These are phyloP conservation scores for Quercus mongolica DNA, from an alignment of 306 rosid genomes.

Conservation along the genomic window DNA sequence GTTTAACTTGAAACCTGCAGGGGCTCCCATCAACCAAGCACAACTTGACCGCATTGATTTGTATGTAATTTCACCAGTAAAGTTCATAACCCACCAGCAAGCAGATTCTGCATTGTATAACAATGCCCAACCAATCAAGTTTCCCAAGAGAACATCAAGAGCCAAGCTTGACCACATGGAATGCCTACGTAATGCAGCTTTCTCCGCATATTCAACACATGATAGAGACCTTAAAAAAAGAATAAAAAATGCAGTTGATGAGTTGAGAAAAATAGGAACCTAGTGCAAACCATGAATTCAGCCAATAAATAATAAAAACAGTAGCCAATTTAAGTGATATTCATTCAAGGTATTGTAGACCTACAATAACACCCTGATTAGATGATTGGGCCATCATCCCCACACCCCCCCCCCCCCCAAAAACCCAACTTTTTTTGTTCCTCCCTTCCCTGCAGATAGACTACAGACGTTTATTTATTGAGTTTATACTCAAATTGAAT, in stretches of 20 bases:
- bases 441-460: not conserved
- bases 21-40: constrained; percentile 97
- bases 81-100: constrained; percentile 48
- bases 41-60: constrained; percentile 83
- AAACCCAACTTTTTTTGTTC: too few species aligned
- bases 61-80: constrained; percentile 58
- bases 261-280: constrained; percentile 20
- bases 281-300: constrained; percentile 9
- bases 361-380: not conserved
- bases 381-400: too few species aligned
- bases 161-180: constrained; percentile 80
- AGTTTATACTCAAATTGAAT: not conserved
- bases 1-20: constrained; percentile 96
- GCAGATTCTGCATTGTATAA: constrained; percentile 55
- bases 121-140: constrained; percentile 69
- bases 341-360: not conserved
- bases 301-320: constrained; percentile 12
- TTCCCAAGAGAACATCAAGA: constrained; percentile 76
- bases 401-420: too few species aligned
- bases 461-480: too few species aligned
- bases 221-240: constrained; percentile 60
- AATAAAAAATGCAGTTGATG: constrained; percentile 29
- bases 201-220: constrained; percentile 77
- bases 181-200: constrained; percentile 81
- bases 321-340: not conserved